These are phyloP conservation scores for Aspergillus cavernicola DNA, from an alignment of 495 filamentous ascomycete genomes.

Conservation along the genomic window DNA sequence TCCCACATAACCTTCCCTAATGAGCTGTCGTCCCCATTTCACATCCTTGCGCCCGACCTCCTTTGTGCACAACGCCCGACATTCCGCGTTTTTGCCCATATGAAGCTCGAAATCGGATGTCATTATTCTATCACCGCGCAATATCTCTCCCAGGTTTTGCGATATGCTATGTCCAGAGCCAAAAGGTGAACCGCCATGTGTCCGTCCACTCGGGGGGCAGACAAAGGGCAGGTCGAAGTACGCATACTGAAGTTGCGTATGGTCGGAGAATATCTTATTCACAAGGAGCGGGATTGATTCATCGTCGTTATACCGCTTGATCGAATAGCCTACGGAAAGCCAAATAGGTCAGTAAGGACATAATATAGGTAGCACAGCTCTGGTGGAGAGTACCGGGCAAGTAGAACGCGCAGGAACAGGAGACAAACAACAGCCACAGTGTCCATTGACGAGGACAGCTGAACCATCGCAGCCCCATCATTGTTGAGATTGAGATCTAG, in stretches of 20 bases:
- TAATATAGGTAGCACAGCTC: neutral
- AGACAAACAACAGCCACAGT: slow-evolving; percentile 39
- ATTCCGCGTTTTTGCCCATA: slow-evolving; percentile 78
- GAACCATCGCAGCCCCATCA: slow-evolving; percentile 26
- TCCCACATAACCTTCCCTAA: slow-evolving; percentile 79
- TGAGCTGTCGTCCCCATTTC: slow-evolving; percentile 67
- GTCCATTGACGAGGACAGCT: slow-evolving; percentile 25
- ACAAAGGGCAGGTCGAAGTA: slow-evolving; percentile 93
- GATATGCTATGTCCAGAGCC: slow-evolving; percentile 78
- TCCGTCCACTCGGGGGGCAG: slow-evolving; percentile 72
- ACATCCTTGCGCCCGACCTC: slow-evolving; percentile 63
- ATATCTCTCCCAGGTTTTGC: slow-evolving; percentile 88
- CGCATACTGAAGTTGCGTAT: slow-evolving; percentile 88
- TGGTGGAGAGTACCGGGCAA: slow-evolving; percentile 57
- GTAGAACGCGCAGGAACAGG: slow-evolving; percentile 62
- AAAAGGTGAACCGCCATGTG: slow-evolving; percentile 65
- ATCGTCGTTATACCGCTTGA: slow-evolving; percentile 75
- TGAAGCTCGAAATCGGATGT: slow-evolving; percentile 82
- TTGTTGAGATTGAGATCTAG: slow-evolving; percentile 16
- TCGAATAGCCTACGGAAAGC: slow-evolving; percentile 57
- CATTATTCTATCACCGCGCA: slow-evolving; percentile 87
- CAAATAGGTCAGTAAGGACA: slow-evolving; percentile 16
- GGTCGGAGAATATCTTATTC: slow-evolving; percentile 93
- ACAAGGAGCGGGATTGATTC: slow-evolving; percentile 85
- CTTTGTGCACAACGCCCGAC: slow-evolving; percentile 69